These are phyloP conservation scores for Boletus vermiculosoides DNA, from an alignment of 768 basidiomycete species.

Conservation along the genomic window DNA sequence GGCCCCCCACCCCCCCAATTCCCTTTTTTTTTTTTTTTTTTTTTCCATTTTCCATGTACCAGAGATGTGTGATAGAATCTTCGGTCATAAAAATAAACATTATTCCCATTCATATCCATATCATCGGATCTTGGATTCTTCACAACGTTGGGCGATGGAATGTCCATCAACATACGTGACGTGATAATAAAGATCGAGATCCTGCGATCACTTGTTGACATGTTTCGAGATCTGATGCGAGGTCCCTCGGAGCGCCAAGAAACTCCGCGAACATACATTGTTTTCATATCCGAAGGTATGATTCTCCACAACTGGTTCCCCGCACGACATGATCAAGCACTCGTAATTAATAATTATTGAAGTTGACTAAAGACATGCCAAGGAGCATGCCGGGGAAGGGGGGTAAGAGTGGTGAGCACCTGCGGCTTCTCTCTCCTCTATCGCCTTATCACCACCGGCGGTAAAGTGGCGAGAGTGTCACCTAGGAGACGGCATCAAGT, in stretches of 20 bases:
- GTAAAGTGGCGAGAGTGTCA: not conserved
- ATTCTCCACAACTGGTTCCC: not conserved
- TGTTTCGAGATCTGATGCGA: not conserved
- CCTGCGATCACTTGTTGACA: not conserved
- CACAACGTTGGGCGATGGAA: not conserved
- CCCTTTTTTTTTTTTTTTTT: too few relatives aligned
- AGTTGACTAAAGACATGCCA: not conserved
- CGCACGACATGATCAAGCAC: not conserved
- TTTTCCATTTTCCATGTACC: too few relatives aligned
- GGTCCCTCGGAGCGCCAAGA: not conserved
- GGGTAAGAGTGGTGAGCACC: not conserved
- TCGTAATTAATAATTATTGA: not conserved
- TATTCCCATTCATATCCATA: not conserved
- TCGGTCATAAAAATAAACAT: not conserved
- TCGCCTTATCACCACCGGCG: not conserved
- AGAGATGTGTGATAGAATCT: too few relatives aligned
- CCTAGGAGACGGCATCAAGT: not conserved
- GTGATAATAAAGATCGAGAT: not conserved
- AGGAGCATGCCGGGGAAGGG: not conserved
- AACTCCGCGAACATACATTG: not conserved
- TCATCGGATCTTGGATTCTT: not conserved
- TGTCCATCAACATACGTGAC: not conserved
- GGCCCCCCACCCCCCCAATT: too few relatives aligned
- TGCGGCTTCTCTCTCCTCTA: not conserved
- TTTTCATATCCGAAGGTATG: not conserved